phyloP scores from a whole-genome alignment of 257 asterid species.

The Petunia secreta region DNA sequence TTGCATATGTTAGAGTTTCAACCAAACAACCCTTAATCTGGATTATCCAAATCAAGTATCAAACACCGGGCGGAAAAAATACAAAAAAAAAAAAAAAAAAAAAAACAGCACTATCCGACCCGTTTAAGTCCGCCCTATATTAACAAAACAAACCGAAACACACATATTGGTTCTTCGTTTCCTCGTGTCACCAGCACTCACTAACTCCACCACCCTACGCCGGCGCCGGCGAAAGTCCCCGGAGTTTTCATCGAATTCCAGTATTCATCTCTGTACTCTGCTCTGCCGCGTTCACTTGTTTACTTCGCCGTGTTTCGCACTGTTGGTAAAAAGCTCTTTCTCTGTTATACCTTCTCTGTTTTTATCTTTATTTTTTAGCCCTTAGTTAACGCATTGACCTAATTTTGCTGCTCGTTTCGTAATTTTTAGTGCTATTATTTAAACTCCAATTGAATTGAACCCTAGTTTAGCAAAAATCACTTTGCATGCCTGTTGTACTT shows the following conservation, averaged over 20 bases:
- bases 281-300: background rate
- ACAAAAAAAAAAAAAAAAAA: too few relatives aligned
- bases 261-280: background rate
- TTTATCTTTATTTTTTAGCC: background rate
- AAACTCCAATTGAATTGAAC: conserved; percentile 20
- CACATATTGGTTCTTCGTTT: background rate
- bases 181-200: background rate
- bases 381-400: background rate
- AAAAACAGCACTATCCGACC: background rate
- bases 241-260: background rate
- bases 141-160: conserved; percentile 20
- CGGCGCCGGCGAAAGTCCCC: background rate
- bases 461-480: background rate
- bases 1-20: too few relatives aligned
- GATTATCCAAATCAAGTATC: too few relatives aligned
- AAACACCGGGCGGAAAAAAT: too few relatives aligned
- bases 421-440: background rate
- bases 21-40: too few relatives aligned
- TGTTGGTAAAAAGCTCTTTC: conserved; percentile 1
- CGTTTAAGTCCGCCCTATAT: conserved; percentile 17
- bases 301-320: background rate
- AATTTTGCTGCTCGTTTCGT: background rate
- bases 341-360: background rate
- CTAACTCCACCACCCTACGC: background rate
- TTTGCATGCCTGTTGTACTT: conserved; percentile 13